A percentile compares a stretch with the other conserved stretches of the same genome.
phyloP scores from a whole-genome alignment of 2,329 filamentous ascomycete genomes.

The Curvularia eragrostidis region DNA sequence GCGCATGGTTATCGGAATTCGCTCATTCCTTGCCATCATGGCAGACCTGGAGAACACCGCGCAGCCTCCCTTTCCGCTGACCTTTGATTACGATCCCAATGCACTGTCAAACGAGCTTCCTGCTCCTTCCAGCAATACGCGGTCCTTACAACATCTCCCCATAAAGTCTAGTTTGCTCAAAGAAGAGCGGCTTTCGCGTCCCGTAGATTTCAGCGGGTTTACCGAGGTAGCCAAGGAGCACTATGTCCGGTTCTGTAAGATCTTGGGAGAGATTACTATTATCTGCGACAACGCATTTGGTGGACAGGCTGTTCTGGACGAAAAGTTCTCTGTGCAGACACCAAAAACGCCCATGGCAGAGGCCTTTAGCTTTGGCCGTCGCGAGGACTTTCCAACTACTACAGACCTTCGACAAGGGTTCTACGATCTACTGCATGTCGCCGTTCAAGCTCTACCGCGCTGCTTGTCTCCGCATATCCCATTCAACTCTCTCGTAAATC shows the following conservation, averaged over 20 bases:
- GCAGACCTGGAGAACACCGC: constrained; percentile 87
- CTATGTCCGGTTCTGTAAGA: constrained; percentile 91
- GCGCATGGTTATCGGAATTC: constrained; percentile 95
- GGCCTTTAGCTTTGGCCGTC: constrained; percentile 86
- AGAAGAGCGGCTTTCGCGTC: constrained; percentile 71
- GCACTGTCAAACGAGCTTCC: constrained; percentile 48
- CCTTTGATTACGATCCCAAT: constrained; percentile 59
- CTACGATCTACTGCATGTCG: constrained; percentile 93
- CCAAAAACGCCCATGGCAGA: constrained; percentile 96
- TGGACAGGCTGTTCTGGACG: constrained; percentile 91
- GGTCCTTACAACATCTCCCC: constrained; percentile 39
- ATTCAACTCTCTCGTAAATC: constrained; percentile 90
- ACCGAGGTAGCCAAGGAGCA: constrained; percentile 81
- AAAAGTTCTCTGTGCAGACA: constrained; percentile 86
- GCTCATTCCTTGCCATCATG: constrained; percentile 92
- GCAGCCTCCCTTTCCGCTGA: constrained; percentile 82
- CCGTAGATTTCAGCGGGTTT: constrained; percentile 67
- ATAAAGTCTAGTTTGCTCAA: constrained; percentile 52
- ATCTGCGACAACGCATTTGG: constrained; percentile 98
- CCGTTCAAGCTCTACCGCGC: constrained; percentile 92
- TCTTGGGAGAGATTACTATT: constrained; percentile 93
- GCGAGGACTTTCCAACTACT: constrained; percentile 76
- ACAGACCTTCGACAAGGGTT: constrained; percentile 91
- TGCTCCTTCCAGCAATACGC: constrained; percentile 43
- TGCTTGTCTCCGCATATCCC: constrained; percentile 90